These are phyloP conservation scores for Coemansia sp. DNA, from an alignment of 192 early-diverging fungal species.

Conservation along the genomic window DNA sequence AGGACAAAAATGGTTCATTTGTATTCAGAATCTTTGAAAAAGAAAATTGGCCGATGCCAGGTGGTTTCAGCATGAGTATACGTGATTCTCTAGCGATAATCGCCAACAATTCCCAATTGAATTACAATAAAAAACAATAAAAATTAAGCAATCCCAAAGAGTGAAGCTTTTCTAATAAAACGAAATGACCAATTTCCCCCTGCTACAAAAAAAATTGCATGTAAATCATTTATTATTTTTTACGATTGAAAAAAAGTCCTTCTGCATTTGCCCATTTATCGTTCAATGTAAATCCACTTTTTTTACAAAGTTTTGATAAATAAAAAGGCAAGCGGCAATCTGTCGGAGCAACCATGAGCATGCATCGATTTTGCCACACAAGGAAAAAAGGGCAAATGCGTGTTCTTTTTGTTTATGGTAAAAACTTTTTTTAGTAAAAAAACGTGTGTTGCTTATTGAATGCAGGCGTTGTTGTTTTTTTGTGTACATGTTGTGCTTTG, in stretches of 20 bases:
- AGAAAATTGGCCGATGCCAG: slow-evolving; percentile 6
- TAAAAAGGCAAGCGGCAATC: background rate
- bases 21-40: slow-evolving; percentile 3
- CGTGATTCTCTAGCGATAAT: slow-evolving; percentile 9
- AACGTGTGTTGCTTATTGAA: background rate
- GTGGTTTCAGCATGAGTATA: background rate
- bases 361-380: background rate
- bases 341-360: background rate
- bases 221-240: slow-evolving; percentile 8
- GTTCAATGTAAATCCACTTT: slow-evolving; percentile 1
- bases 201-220: slow-evolving; percentile 8
- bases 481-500: too few relatives aligned
- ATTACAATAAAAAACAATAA: background rate
- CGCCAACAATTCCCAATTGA: background rate
- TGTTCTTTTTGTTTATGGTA: background rate
- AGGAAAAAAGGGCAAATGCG: background rate
- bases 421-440: background rate
- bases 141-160: background rate
- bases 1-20: background rate
- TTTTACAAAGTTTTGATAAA: background rate
- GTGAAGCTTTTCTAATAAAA: background rate
- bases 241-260: background rate
- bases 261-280: slow-evolving; percentile 1
- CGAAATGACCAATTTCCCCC: background rate
- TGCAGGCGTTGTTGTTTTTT: background rate